These are phyloP conservation scores for Naegleria lovaniensis DNA, from an alignment of 208 protist genomes.

Conservation along the genomic window DNA sequence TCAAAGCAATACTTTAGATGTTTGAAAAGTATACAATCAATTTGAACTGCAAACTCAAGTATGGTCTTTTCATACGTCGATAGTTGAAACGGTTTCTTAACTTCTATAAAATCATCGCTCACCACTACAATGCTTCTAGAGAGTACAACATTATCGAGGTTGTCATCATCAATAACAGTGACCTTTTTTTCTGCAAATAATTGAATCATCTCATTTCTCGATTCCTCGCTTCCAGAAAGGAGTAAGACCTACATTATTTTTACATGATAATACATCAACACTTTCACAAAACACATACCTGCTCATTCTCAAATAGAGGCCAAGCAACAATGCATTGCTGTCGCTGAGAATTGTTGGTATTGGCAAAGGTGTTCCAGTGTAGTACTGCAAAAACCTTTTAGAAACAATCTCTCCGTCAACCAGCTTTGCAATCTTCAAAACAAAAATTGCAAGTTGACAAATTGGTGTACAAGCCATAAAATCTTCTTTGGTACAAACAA, in stretches of 20 bases:
- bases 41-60: background rate
- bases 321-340: too few species aligned
- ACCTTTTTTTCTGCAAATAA: background rate
- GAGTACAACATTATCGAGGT: background rate
- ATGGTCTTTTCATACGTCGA: background rate
- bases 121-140: background rate
- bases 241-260: background rate
- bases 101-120: background rate
- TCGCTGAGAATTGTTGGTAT: too few species aligned
- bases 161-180: background rate
- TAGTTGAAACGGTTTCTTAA: background rate
- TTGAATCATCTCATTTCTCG: background rate
- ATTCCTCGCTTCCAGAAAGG: background rate
- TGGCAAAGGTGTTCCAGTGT: background rate
- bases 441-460: background rate
- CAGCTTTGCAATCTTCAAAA: background rate
- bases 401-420: background rate
- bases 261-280: background rate
- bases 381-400: background rate
- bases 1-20: background rate
- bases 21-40: background rate
- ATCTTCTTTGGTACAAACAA: background rate
- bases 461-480: background rate
- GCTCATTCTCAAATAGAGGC: too few species aligned
- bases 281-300: background rate